Evolutionary conservation across 192 early-diverging fungal species (phyloP), one percentile per base, ranked within the genome.

Genomic region (Mortierella claussenii): DNA sequence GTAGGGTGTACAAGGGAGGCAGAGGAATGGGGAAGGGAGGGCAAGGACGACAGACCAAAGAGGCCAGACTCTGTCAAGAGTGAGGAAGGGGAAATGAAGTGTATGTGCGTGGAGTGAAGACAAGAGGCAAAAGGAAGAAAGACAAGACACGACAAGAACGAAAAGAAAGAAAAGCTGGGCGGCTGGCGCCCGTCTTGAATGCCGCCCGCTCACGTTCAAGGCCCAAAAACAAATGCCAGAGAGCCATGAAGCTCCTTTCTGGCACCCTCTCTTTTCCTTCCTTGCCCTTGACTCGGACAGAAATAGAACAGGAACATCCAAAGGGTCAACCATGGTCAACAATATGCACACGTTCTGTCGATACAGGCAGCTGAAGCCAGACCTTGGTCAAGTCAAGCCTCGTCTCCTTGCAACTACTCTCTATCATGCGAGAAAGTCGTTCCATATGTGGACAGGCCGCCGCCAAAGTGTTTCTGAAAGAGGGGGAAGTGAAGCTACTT

Each of bases 81-180:
- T 47, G 18, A 48, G 23, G 36, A 46, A 34, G 21, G 8, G 42
- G 31, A 5, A 18, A 30, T 36, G 24, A 37, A 20, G 43, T 26
- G 31, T 17, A 30, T n/a, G n/a, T n/a, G n/a, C n/a, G n/a, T 33
- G 45, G n/a, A 12, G 7, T 26, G 7, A 23, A 51, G 24, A 24
- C 24, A 51, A 28, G 49, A 4, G 27, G 49, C 24, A 23, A 27
- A 51, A 51, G 26, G 49, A 9, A 51, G n/a, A 57, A 28, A 43
- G 37, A 32, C 18, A 52, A 28, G 50, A 4, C 23, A 28, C 8
- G 50, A 32, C 24, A 52, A 52, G 50, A 27, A 44, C 20, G 12
- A 58, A 57, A 32, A 49, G 32, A 50, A 62, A 62, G 36, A 47
- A 43, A 43, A 30, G 12, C 12, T n/a, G n/a, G n/a, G n/a, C n/a